phyloP scores from a whole-genome alignment of 228 moss, liverwort and hornwort genomes.

The Sphagnum magellanicum region DNA sequence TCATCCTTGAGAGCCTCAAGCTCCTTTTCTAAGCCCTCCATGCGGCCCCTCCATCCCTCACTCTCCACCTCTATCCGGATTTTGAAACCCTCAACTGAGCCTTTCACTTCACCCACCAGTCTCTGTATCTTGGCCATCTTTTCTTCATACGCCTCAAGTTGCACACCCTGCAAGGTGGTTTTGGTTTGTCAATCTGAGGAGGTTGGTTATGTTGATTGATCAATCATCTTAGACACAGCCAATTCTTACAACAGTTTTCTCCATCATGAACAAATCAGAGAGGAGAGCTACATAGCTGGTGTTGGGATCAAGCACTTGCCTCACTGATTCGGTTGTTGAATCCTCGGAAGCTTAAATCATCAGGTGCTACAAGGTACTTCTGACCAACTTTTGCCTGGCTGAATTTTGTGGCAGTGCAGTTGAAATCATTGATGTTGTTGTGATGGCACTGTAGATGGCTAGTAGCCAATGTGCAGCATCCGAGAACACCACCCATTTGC shows the following conservation, averaged over 20 bases:
- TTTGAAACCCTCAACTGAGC: slow-evolving; percentile 56
- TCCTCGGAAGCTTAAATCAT: neutral
- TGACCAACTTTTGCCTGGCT: neutral
- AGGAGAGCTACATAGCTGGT: too few species aligned
- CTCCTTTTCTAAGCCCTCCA: slow-evolving; percentile 66
- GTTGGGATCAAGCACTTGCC: slow-evolving; percentile 2
- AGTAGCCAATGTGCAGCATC: slow-evolving; percentile 43
- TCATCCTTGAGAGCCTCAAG: slow-evolving; percentile 47
- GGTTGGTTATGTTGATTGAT: too few species aligned
- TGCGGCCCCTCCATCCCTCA: slow-evolving; percentile 29
- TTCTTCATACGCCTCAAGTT: slow-evolving; percentile 9
- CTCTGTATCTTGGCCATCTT: slow-evolving; percentile 38
- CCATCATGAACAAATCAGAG: too few species aligned
- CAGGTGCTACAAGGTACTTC: neutral
- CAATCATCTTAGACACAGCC: too few species aligned
- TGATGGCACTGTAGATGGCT: slow-evolving; percentile 35
- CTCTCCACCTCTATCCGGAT: slow-evolving; percentile 54
- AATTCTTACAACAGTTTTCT: too few species aligned
- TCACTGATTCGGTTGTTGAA: slow-evolving; percentile 1
- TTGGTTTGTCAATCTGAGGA: too few species aligned
- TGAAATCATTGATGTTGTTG: slow-evolving; percentile 10
- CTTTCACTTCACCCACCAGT: slow-evolving; percentile 57
- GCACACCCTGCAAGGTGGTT: slow-evolving; percentile 2
- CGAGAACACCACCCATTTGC: slow-evolving; percentile 29
- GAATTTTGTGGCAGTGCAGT: neutral